phyloP scores from a whole-genome alignment of 1,284 basidiomycete species.

The Cryptococcus floricola region DNA sequence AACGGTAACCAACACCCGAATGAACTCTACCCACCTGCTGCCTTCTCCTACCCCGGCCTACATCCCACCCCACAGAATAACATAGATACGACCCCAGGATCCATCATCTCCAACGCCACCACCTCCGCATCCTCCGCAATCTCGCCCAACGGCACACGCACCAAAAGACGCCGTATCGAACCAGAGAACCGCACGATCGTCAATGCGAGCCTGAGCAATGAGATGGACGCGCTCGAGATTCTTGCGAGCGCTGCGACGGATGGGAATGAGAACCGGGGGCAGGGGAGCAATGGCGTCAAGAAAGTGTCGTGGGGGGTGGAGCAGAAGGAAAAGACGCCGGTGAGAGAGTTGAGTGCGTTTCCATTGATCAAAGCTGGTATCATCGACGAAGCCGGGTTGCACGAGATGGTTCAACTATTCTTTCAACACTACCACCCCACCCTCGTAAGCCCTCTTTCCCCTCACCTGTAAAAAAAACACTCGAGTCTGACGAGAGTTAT shows the following conservation, averaged over 20 bases:
- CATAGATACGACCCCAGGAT: constrained; percentile 15
- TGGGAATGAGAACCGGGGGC: constrained; percentile 18
- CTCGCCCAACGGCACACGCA: constrained; percentile 12
- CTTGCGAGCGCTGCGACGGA: constrained; percentile 48
- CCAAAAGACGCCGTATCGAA: constrained; percentile 17
- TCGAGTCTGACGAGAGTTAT: neutral
- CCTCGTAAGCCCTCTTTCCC: constrained; percentile 31
- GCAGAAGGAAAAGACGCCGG: constrained; percentile 9
- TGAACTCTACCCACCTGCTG: neutral
- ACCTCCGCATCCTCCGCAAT: constrained; percentile 18
- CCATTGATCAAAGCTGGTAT: constrained; percentile 42
- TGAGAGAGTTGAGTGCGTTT: constrained; percentile 29
- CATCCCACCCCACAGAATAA: neutral
- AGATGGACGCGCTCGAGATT: constrained; percentile 49
- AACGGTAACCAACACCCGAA: neutral
- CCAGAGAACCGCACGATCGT: constrained; percentile 38
- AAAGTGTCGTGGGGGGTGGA: constrained; percentile 18
- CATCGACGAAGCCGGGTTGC: constrained; percentile 31
- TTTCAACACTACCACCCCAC: constrained; percentile 47
- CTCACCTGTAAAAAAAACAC: neutral
- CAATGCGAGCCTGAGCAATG: constrained; percentile 48
- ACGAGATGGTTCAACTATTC: constrained; percentile 39
- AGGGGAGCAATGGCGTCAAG: constrained; percentile 1
- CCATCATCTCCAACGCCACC: constrained; percentile 13
- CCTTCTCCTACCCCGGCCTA: neutral